Evolutionary conservation across 2,329 filamentous ascomycete genomes (phyloP), one percentile per base, ranked within the genome.

Genomic region (Xylaria sp.): DNA sequence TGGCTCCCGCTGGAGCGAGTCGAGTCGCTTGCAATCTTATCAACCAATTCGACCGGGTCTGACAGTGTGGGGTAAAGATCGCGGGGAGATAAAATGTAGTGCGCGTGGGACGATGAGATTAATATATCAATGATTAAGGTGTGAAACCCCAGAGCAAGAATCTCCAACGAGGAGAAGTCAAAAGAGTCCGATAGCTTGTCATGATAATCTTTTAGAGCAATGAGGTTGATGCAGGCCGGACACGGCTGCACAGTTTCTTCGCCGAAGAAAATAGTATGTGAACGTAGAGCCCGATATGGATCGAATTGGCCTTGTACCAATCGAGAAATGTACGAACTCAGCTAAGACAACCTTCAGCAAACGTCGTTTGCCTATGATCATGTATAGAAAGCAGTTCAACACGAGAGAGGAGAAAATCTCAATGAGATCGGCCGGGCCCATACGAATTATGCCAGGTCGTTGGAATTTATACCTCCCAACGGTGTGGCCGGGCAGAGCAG

Each of bases 131-230:
- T 26, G 70, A 71, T 82, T 78, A 83, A 74, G 81, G 82, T 69
- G 78, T 81, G 75, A 82, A 78, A 72, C 81, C 78, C 81, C 80
- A 80, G 76, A 80, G 78, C 77, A 82, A 75, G 77, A 81, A 80
- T 77, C 82, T 83, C 83, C 82, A 81, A 76, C 77, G 77, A 78
- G 81, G 82, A 81, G 80, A 82, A 76, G 79, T 75, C 69, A 75
- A 76, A 74, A 78, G 76, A 71, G 75, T 79, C 76, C 77, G 80
- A 78, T 81, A 80, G 79, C 78, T 80, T 78, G 79, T 82, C 82
- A 84, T 84, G 81, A 83, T 84, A 83, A 74, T 80, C 72, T 78
- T 73, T 74, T 75, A 74, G 48, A 70, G 66, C 57, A 58, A 67
- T 64, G 46, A 72, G 68, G 68, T 69, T 68, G 71, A 67, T 75